phyloP scores from a whole-genome alignment of 2,329 filamentous ascomycete genomes.

The Polychaeton citri region DNA sequence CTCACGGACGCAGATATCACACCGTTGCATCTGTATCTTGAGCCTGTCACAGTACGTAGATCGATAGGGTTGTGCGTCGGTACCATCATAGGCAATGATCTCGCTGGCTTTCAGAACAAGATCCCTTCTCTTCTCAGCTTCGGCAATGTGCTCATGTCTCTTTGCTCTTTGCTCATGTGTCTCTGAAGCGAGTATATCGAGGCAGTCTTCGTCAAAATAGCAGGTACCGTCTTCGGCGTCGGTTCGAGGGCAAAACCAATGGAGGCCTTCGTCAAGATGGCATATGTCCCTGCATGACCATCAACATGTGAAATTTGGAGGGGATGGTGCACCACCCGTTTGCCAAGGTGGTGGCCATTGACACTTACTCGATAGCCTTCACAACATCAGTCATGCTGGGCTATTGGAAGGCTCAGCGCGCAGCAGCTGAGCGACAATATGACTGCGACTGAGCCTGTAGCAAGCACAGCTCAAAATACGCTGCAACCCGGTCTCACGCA shows the following conservation, averaged over 20 bases:
- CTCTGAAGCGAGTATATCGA: constrained; percentile 12
- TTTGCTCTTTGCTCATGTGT: constrained; percentile 10
- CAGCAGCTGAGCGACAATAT: too few species aligned
- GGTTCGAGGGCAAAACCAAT: constrained; percentile 37
- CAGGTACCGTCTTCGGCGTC: constrained; percentile 19
- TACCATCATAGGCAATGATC: constrained; percentile 35
- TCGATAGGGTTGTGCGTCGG: constrained; percentile 30
- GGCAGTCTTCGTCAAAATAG: constrained; percentile 34
- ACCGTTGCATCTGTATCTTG: constrained; percentile 28
- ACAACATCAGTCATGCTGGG: background rate
- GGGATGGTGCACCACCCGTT: background rate
- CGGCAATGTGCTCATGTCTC: constrained; percentile 20
- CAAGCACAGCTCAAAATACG: too few species aligned
- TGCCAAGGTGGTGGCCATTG: background rate
- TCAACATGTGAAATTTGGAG: background rate
- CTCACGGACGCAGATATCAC: constrained; percentile 37
- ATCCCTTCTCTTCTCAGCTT: constrained; percentile 27
- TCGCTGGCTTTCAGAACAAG: constrained; percentile 28
- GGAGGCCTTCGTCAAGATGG: constrained; percentile 22
- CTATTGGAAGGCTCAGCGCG: too few species aligned
- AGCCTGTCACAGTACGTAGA: constrained; percentile 27
- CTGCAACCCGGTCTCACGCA: too few species aligned
- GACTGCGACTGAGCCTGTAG: too few species aligned
- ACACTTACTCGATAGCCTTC: background rate
- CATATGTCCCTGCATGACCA: constrained; percentile 8